A percentile compares a stretch with the other conserved stretches of the same genome.
Conservation (phyloP, 1,139 yeast genomes). For the Candida neerlandica region DNA sequence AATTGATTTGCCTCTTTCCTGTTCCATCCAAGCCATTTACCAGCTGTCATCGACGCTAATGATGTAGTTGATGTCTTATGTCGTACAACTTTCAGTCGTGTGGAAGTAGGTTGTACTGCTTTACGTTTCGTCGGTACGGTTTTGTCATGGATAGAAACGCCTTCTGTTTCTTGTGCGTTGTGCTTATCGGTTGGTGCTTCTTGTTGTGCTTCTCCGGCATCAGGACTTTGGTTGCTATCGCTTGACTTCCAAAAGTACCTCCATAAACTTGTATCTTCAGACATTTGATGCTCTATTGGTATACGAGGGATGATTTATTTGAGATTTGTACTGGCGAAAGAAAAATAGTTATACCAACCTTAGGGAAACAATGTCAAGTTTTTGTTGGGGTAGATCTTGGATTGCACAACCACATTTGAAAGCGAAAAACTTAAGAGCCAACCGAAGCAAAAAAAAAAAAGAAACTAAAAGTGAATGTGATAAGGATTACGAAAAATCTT, state of each 20-base stretch:
- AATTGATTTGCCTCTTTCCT: constrained; percentile 8
- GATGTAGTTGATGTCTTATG: constrained; percentile 23
- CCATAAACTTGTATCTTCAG: constrained; percentile 2
- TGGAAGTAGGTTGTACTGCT: not conserved
- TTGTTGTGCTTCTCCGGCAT: not conserved
- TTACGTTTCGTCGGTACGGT: constrained; percentile 6
- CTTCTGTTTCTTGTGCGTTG: not conserved
- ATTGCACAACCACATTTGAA: not conserved
- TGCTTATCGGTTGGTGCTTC: not conserved
- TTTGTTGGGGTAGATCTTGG: constrained; percentile 3
- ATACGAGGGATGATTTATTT: not conserved
- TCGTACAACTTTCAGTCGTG: constrained; percentile 7
- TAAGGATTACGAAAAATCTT: not conserved
- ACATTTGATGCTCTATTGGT: not conserved
- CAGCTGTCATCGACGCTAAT: constrained; percentile 23
- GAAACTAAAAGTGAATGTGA: constrained; percentile 5
- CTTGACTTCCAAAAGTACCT: not conserved
- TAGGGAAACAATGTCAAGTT: not conserved
- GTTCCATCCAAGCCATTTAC: constrained; percentile 25
- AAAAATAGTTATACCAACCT: not conserved
- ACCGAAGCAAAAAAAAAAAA: not conserved
- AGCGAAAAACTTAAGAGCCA: not conserved
- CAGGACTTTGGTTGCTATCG: not conserved
- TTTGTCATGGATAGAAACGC: not conserved
- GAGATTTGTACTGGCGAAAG: not conserved